Evolutionary conservation across 2,329 filamentous ascomycete genomes (phyloP).

Genomic region (Lasiodiplodia sp.): DNA sequence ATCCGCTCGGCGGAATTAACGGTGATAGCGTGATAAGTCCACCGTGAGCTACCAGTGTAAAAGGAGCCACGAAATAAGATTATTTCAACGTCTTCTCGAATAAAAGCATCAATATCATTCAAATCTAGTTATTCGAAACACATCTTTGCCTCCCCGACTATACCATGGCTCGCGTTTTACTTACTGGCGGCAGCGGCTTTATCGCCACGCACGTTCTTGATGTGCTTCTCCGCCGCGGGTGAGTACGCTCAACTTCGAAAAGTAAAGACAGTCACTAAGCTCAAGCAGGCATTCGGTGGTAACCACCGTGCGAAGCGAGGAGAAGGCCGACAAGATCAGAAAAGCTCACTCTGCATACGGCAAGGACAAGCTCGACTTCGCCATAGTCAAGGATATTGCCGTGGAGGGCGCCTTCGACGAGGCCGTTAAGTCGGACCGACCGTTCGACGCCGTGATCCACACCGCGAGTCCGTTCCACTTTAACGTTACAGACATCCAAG

Average conservation of each 20-base stretch:
- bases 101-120: too few relatives aligned
- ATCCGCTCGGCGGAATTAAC: too few relatives aligned
- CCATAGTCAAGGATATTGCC: conserved; percentile 76
- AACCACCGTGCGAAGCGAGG: conserved; percentile 67
- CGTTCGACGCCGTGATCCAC: conserved; percentile 71
- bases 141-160: too few relatives aligned
- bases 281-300: conserved; percentile 63
- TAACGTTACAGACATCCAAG: conserved; percentile 75
- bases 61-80: too few relatives aligned
- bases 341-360: conserved; percentile 59
- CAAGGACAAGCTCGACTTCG: conserved; percentile 67
- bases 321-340: conserved; percentile 68
- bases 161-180: conserved; percentile 47
- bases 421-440: conserved; percentile 66
- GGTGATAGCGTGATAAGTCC: too few relatives aligned
- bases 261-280: too few relatives aligned
- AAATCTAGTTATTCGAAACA: too few relatives aligned
- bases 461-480: conserved; percentile 70
- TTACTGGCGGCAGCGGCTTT: conserved; percentile 67
- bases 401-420: conserved; percentile 70
- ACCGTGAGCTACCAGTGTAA: too few relatives aligned
- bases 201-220: conserved; percentile 72
- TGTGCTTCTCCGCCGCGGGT: conserved; percentile 62
- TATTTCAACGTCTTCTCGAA: too few relatives aligned
- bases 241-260: conserved; percentile 27